Conservation (phyloP, 2,329 filamentous ascomycete species). For the Fusarium palustre region DNA sequence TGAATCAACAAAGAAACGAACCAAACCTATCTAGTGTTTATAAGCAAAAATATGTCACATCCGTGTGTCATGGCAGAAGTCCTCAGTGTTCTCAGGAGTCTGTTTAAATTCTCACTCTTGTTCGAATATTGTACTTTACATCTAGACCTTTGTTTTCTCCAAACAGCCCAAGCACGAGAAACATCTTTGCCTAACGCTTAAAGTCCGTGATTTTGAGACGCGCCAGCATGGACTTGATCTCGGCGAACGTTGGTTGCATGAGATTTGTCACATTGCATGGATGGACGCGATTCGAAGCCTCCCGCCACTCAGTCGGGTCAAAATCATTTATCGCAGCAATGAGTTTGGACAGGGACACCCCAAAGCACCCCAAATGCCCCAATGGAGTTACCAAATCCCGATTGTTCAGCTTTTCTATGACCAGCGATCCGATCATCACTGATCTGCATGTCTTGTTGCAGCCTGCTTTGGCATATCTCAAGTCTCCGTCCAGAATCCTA, state of each 20-base stretch:
- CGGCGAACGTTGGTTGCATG: background rate
- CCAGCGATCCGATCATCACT: background rate
- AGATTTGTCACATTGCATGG: background rate
- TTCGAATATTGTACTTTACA: no score
- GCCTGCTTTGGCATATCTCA: background rate
- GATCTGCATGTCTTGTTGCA: background rate
- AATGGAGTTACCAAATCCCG: background rate
- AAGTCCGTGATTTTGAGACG: background rate
- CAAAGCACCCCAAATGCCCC: background rate
- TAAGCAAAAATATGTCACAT: no score
- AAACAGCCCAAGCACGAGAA: background rate
- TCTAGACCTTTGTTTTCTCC: background rate
- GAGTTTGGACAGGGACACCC: background rate
- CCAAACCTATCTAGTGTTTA: no score
- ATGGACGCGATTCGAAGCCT: background rate
- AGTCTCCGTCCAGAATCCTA: background rate
- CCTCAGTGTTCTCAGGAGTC: background rate
- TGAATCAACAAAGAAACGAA: no score
- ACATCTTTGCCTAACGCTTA: background rate
- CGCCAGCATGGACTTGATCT: accelerated
- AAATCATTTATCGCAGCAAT: background rate
- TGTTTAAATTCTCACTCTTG: background rate
- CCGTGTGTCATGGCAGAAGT: background rate
- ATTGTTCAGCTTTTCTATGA: background rate
- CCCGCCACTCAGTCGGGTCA: background rate